Percentiles rank a stretch among this genome's conserved stretches.
These are phyloP conservation scores for Lactarius indigo DNA, from an alignment of 768 basidiomycete genomes.

Conservation along the genomic window DNA sequence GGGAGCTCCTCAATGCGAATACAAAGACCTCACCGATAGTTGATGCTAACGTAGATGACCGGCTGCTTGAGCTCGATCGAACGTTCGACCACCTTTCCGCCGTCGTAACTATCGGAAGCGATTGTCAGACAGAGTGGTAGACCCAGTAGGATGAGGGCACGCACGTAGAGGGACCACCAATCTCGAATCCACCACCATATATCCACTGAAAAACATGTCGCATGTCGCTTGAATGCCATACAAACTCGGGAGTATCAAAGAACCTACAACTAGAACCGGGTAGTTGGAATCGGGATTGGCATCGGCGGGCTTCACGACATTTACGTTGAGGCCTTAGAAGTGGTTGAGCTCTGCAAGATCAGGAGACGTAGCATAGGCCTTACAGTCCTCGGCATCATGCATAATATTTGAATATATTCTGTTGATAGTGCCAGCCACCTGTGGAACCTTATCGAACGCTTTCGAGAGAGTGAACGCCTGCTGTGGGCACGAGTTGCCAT, in stretches of 20 bases:
- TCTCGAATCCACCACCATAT: conserved; percentile 27
- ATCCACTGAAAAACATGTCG: conserved; percentile 24
- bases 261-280: conserved; percentile 30
- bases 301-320: conserved; percentile 27
- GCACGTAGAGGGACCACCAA: conserved; percentile 18
- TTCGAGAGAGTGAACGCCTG: conserved; percentile 21
- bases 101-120: conserved; percentile 24
- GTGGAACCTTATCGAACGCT: not conserved
- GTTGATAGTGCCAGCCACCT: not conserved
- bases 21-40: conserved; percentile 28
- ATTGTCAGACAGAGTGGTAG: not conserved
- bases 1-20: not conserved
- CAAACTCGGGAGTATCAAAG: not conserved
- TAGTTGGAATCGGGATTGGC: conserved; percentile 11
- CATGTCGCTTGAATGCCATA: not conserved
- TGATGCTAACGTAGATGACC: conserved; percentile 30
- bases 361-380: not conserved
- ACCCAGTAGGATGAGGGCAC: not conserved
- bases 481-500: conserved; percentile 31
- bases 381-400: conserved; percentile 27
- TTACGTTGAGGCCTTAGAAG: conserved; percentile 28
- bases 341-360: not conserved
- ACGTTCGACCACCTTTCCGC: conserved; percentile 26
- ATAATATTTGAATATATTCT: conserved; percentile 5
- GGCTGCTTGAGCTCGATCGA: conserved; percentile 28